phyloP scores from a whole-genome alignment of 305 asterid species.

The Ajuga reptans region DNA sequence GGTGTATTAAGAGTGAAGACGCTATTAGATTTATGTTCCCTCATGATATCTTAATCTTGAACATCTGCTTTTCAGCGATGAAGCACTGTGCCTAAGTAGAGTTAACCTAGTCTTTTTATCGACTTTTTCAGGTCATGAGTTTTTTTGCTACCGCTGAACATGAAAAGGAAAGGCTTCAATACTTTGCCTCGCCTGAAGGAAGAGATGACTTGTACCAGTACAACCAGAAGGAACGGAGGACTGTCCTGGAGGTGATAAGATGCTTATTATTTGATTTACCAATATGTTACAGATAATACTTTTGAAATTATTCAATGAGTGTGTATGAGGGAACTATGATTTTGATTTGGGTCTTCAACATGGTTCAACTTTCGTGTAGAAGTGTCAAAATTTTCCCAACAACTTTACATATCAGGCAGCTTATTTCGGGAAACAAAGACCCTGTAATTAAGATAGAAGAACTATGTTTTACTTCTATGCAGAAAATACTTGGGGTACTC shows the following conservation, averaged over 20 bases:
- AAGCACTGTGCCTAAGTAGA: background rate
- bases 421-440: background rate
- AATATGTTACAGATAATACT: background rate
- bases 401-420: background rate
- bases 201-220: conserved; percentile 86
- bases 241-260: conserved; percentile 72
- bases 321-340: background rate
- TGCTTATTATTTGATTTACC: conserved; percentile 5
- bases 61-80: conserved; percentile 8
- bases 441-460: background rate
- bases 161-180: conserved; percentile 83
- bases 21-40: background rate
- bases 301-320: background rate
- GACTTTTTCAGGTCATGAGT: conserved; percentile 65
- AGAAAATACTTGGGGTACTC: background rate
- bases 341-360: too few relatives aligned
- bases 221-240: conserved; percentile 87
- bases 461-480: background rate
- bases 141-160: conserved; percentile 76
- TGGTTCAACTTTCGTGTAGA: conserved; percentile 10
- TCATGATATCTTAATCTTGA: background rate
- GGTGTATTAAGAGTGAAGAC: background rate
- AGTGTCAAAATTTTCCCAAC: background rate
- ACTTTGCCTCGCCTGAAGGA: conserved; percentile 89
- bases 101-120: background rate